A percentile compares a stretch with the other conserved stretches of the same genome.
These are phyloP conservation scores for Apophysomyces elegans DNA, from an alignment of 371 early-diverging fungal species.

Conservation along the genomic window DNA sequence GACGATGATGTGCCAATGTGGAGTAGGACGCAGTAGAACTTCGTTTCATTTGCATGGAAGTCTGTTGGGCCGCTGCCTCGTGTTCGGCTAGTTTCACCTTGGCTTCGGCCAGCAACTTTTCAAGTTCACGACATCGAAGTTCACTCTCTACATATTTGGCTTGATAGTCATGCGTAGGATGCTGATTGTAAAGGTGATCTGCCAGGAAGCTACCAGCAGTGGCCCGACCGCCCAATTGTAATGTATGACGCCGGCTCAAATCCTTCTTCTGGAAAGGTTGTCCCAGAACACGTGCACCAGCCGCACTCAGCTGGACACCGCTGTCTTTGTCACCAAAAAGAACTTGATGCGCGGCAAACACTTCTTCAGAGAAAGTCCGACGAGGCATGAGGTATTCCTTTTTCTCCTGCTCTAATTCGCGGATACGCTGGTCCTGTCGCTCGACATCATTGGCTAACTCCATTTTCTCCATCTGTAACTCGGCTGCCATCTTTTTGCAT, in stretches of 20 bases:
- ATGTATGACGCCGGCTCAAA: slow-evolving; percentile 21
- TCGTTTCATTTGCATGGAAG: slow-evolving; percentile 27
- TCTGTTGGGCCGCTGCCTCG: slow-evolving; percentile 28
- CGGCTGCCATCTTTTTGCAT: slow-evolving; percentile 42
- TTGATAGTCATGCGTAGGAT: slow-evolving; percentile 30
- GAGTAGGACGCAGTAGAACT: slow-evolving; percentile 33
- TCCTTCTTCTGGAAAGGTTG: slow-evolving; percentile 17
- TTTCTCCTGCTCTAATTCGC: slow-evolving; percentile 46
- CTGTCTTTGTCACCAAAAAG: slow-evolving; percentile 29
- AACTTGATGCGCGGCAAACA: slow-evolving; percentile 47
- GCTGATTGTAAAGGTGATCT: background rate
- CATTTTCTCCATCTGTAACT: slow-evolving; percentile 46
- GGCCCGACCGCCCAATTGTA: slow-evolving; percentile 19
- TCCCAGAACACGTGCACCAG: slow-evolving; percentile 1
- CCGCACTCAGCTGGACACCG: background rate
- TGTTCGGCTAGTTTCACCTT: slow-evolving; percentile 51
- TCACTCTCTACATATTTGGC: slow-evolving; percentile 47
- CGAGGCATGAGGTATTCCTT: slow-evolving; percentile 45
- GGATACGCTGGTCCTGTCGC: slow-evolving; percentile 26
- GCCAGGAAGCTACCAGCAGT: background rate
- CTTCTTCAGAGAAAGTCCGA: slow-evolving; percentile 48
- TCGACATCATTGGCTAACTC: slow-evolving; percentile 38
- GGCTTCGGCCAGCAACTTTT: slow-evolving; percentile 53
- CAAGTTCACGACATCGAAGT: slow-evolving; percentile 53
- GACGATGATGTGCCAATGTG: slow-evolving; percentile 25